Evolutionary conservation across 2,329 filamentous ascomycete species (phyloP).

Genomic region (Penicillium sp.): DNA sequence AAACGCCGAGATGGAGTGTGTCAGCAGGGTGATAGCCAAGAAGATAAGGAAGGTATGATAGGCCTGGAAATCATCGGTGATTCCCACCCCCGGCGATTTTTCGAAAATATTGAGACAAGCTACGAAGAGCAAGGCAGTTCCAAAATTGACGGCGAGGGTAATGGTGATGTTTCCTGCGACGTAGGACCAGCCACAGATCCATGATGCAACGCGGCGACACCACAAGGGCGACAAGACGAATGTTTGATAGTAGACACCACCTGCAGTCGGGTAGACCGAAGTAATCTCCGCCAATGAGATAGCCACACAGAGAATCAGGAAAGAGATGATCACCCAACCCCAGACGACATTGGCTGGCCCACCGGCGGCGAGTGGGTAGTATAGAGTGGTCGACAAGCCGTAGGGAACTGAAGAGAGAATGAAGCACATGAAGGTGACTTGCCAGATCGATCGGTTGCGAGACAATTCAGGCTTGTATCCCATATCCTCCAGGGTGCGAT

Average conservation of each 20-base stretch:
- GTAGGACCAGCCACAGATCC: slow-evolving; percentile 70
- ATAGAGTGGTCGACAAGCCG: slow-evolving; percentile 63
- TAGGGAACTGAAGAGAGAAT: slow-evolving; percentile 70
- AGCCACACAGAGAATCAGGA: slow-evolving; percentile 62
- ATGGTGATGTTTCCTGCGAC: slow-evolving; percentile 78
- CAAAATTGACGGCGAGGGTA: slow-evolving; percentile 71
- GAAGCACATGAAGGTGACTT: slow-evolving; percentile 44
- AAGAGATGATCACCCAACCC: slow-evolving; percentile 64
- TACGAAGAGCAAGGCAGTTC: slow-evolving; percentile 56
- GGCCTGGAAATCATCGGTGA: slow-evolving; percentile 54
- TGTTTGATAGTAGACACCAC: slow-evolving; percentile 67
- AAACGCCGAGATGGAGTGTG: slow-evolving; percentile 51
- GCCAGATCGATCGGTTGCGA: slow-evolving; percentile 51
- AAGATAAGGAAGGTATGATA: slow-evolving; percentile 69
- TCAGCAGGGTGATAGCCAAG: slow-evolving; percentile 64
- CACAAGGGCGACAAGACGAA: slow-evolving; percentile 62
- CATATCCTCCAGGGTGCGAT: slow-evolving; percentile 40
- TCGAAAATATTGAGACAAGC: slow-evolving; percentile 57
- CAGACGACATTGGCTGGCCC: slow-evolving; percentile 68
- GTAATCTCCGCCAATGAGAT: slow-evolving; percentile 66
- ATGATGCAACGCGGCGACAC: slow-evolving; percentile 63
- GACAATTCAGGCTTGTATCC: slow-evolving; percentile 64
- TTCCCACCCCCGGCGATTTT: slow-evolving; percentile 44
- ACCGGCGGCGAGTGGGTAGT: slow-evolving; percentile 65
- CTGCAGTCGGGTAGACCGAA: slow-evolving; percentile 64